Evolutionary conservation across 768 basidiomycete species (phyloP).

Genomic region (Fistulinella prunicolor): DNA sequence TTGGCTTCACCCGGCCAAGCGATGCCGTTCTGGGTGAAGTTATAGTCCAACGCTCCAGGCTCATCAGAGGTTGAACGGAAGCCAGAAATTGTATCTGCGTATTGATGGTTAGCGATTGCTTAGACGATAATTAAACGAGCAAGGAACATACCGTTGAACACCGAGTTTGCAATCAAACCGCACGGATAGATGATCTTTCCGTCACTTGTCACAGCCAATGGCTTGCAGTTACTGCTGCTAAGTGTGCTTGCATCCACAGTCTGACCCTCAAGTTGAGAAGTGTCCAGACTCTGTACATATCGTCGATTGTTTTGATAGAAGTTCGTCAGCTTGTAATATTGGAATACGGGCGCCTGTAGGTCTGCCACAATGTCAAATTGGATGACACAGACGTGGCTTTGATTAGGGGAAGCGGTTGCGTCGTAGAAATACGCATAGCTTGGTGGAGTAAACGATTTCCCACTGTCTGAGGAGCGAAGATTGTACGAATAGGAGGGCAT

Average conservation of each 20-base stretch:
- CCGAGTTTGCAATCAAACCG: slow-evolving; percentile 93
- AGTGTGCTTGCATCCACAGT: slow-evolving; percentile 46
- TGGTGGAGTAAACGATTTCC: slow-evolving; percentile 50
- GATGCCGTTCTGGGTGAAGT: slow-evolving; percentile 75
- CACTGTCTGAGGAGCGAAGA: slow-evolving; percentile 58
- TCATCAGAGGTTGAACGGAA: slow-evolving; percentile 47
- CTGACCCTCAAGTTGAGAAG: slow-evolving; percentile 81
- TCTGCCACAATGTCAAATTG: slow-evolving; percentile 81
- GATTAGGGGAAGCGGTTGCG: slow-evolving; percentile 42
- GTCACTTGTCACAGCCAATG: slow-evolving; percentile 54
- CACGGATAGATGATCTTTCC: slow-evolving; percentile 83
- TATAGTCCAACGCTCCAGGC: slow-evolving; percentile 51
- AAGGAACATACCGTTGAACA: slow-evolving; percentile 78
- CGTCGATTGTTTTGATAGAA: slow-evolving; percentile 98
- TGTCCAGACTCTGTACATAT: slow-evolving; percentile 89
- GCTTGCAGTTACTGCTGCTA: slow-evolving; percentile 83
- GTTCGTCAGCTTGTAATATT: slow-evolving; percentile 96
- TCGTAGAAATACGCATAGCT: slow-evolving; percentile 71
- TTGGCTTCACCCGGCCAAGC: slow-evolving; percentile 96
- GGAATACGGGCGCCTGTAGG: slow-evolving; percentile 69
- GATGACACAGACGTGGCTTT: slow-evolving; percentile 65
- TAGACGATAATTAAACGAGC: not conserved
- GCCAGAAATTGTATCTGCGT: slow-evolving; percentile 75
- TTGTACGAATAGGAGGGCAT: slow-evolving; percentile 67
- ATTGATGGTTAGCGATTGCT: not conserved